A percentile compares a stretch with the other conserved stretches of the same genome.
Evolutionary conservation across 768 basidiomycete genomes (phyloP).

Genomic region (Lactarius sanguifluus): DNA sequence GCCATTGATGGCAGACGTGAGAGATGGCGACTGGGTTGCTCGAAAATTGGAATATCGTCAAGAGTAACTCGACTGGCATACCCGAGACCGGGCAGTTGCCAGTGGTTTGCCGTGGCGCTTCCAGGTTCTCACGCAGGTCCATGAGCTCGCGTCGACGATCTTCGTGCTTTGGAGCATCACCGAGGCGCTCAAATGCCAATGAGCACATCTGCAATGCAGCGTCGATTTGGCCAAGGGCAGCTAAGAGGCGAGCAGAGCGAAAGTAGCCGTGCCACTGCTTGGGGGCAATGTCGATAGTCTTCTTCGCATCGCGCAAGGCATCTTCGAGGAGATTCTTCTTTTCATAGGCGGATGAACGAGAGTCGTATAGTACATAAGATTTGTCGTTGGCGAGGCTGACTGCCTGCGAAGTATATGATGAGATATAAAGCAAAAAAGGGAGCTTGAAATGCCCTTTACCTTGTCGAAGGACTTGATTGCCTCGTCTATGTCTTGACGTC

Average conservation of each 20-base stretch:
- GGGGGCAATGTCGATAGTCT: constrained; percentile 65
- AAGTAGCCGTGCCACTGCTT: constrained; percentile 75
- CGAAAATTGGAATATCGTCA: constrained; percentile 50
- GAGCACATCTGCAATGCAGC: constrained; percentile 59
- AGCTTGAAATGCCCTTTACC: neutral
- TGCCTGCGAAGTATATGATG: constrained; percentile 12
- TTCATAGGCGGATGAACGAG: constrained; percentile 69
- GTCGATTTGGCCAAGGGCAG: constrained; percentile 48
- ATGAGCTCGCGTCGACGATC: constrained; percentile 37
- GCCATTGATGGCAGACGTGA: constrained; percentile 65
- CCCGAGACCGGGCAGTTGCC: constrained; percentile 24
- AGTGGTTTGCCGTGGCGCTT: neutral
- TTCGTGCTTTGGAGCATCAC: constrained; percentile 44
- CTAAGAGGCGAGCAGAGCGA: constrained; percentile 70
- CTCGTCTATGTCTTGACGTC: constrained; percentile 7
- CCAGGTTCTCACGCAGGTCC: constrained; percentile 13
- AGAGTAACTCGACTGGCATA: constrained; percentile 71
- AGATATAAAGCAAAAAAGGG: neutral
- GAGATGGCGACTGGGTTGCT: constrained; percentile 49
- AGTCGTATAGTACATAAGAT: constrained; percentile 56
- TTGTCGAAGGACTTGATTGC: constrained; percentile 18
- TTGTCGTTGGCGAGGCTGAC: constrained; percentile 11
- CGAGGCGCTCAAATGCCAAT: constrained; percentile 54
- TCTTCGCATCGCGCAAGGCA: constrained; percentile 67
- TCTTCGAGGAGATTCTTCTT: constrained; percentile 60